Evolutionary conservation across 306 rosid species (phyloP), one percentile per base, ranked within the genome.

Genomic region (Prunus fruticosa): DNA sequence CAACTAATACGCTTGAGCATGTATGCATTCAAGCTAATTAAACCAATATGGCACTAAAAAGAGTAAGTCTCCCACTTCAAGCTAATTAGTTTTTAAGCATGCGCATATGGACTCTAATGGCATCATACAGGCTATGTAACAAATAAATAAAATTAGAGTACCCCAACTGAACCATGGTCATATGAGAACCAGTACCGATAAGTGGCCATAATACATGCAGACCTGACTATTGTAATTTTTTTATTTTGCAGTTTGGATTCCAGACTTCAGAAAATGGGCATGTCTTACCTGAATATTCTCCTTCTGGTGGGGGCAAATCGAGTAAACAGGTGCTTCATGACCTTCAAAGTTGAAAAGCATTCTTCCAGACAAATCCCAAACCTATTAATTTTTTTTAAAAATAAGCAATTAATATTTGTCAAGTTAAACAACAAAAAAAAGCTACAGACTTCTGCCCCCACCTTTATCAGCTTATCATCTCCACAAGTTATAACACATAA

Each of bases 251-350:
- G 6, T 49, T 49, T 3, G 13, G 4, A 56, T 28, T 34, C 64
- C 75, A 71, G n/a, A 32, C 25, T 19, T 19, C 50, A 61, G 77
- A 11, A 57, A 54, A 67, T 43, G 60, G 52, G 23, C 60, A 16
- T 30, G 34, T 27, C 69, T n/a, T 81, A 88, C 95, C 95, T 87
- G 90, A 81, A 90, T 90, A 79, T 47, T 88, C 84, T 88, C 95
- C 82, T 86, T 90, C 76, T 88, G 89, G 75, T 90, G 95, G 79
- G 95, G 92, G 78, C 92, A 90, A 67, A 90, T 72, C 11, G 95
- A 90, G 82, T 90, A 90, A 34, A 90, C 90, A 54, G 95, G 88
- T 6, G 95, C 95, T 18, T 86, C 90, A 22, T 90, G 92, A 82
- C 95, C 95, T 81, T 84, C 95, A 82, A 90, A 90, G 81, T 56